phyloP scores from a whole-genome alignment of 805 yeast genomes.

The Candida easanensis region DNA sequence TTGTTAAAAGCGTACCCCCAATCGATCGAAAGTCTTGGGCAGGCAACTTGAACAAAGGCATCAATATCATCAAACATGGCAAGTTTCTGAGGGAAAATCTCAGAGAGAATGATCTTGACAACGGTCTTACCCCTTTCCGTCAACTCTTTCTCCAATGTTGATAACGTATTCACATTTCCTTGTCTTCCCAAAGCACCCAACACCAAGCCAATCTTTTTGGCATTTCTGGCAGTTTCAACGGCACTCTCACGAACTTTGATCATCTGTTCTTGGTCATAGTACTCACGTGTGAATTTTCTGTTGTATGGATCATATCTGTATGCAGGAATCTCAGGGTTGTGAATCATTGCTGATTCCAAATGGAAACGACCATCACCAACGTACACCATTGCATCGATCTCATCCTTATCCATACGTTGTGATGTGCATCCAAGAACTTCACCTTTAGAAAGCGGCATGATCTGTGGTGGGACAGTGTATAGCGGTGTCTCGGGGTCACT shows the following conservation, averaged over 20 bases:
- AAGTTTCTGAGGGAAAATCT: conserved; percentile 88
- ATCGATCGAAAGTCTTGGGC: conserved; percentile 93
- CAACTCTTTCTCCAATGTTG: conserved; percentile 57
- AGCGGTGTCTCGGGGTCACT: conserved; percentile 45
- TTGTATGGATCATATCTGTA: conserved; percentile 94
- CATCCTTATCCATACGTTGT: conserved; percentile 64
- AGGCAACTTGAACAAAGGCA: conserved; percentile 95
- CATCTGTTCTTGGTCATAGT: conserved; percentile 84
- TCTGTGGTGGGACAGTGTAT: conserved; percentile 81
- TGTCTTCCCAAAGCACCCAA: conserved; percentile 95
- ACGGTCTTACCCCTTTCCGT: conserved; percentile 57
- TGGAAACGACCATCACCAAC: conserved; percentile 97
- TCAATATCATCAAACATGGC: conserved; percentile 92
- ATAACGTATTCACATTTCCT: conserved; percentile 79
- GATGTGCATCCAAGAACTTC: conserved; percentile 97
- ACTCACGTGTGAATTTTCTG: conserved; percentile 84
- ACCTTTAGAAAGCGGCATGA: conserved; percentile 88
- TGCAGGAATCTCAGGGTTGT: conserved; percentile 90
- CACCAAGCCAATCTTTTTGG: conserved; percentile 75
- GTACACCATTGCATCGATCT: conserved; percentile 78
- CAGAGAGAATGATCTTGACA: conserved; percentile 82
- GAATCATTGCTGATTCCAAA: conserved; percentile 94
- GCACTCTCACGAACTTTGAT: conserved; percentile 73
- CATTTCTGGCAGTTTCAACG: conserved; percentile 52
- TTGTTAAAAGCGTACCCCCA: conserved; percentile 98